phyloP scores from a whole-genome alignment of 257 asterid genomes.

The Euphrasia confusa region DNA sequence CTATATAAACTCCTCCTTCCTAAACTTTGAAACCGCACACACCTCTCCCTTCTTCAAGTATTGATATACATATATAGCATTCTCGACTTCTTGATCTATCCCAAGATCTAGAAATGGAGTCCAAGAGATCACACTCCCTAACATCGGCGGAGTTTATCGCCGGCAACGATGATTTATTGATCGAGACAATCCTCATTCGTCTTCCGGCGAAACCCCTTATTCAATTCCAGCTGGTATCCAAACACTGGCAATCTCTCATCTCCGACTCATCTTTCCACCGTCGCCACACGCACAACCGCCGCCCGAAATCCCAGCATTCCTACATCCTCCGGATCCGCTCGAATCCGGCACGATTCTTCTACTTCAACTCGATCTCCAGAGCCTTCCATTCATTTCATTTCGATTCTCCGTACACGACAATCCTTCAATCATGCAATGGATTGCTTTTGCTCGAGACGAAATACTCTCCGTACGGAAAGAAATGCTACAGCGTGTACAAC shows the following conservation, averaged over 20 bases:
- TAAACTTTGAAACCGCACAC: too few species aligned
- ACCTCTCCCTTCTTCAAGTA: too few species aligned
- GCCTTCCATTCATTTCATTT: not conserved
- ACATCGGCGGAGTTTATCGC: constrained; percentile 14
- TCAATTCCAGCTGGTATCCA: constrained; percentile 1
- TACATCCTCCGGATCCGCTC: not conserved
- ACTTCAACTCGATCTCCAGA: not conserved
- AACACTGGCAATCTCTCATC: constrained; percentile 20
- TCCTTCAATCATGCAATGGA: constrained; percentile 14
- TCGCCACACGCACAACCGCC: constrained; percentile 10
- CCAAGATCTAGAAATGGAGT: not conserved
- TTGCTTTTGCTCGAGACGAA: constrained; percentile 8
- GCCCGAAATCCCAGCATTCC: not conserved
- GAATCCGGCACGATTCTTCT: not conserved
- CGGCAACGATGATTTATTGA: constrained; percentile 15
- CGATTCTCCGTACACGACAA: not conserved
- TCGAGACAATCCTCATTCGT: constrained; percentile 1
- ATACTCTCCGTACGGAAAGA: not conserved
- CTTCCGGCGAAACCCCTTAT: constrained; percentile 18
- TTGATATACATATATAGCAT: not conserved
- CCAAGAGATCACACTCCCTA: not conserved
- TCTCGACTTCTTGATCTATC: not conserved
- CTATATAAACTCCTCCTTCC: too few species aligned
- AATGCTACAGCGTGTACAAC: constrained; percentile 12
- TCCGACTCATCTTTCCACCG: not conserved